phyloP scores from a whole-genome alignment of 192 early-diverging fungal genomes.

The Coemansia biformis region DNA sequence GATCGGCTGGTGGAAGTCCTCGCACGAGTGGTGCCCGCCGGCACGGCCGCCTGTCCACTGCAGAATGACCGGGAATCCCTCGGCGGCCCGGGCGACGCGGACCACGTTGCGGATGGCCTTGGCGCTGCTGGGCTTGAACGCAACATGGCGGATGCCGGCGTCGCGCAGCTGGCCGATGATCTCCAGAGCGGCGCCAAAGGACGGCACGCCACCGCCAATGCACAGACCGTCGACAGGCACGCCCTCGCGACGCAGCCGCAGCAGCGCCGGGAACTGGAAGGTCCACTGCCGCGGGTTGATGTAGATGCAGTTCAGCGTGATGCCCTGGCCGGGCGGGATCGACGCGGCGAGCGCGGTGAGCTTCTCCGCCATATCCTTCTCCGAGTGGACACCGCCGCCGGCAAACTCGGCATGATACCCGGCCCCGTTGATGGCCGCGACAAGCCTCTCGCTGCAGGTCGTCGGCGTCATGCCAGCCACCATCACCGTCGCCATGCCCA shows the following conservation, averaged over 20 bases:
- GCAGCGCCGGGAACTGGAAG: conserved; percentile 72
- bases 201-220: conserved; percentile 89
- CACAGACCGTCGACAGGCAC: conserved; percentile 87
- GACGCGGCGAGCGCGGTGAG: conserved; percentile 67
- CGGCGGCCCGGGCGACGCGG: conserved; percentile 75
- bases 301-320: conserved; percentile 90
- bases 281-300: conserved; percentile 83
- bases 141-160: conserved; percentile 68
- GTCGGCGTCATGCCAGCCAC: conserved; percentile 93
- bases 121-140: conserved; percentile 83
- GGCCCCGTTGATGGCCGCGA: conserved; percentile 79
- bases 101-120: conserved; percentile 75
- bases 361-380: conserved; percentile 59
- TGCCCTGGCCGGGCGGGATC: conserved; percentile 73
- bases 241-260: conserved; percentile 75
- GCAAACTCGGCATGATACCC: conserved; percentile 90
- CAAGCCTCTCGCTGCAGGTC: conserved; percentile 72
- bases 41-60: conserved; percentile 97
- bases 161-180: conserved; percentile 69
- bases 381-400: conserved; percentile 84
- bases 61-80: conserved; percentile 79
- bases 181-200: conserved; percentile 75
- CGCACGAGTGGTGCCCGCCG: conserved; percentile 95
- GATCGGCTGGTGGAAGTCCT: conserved; percentile 91
- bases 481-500: conserved; percentile 88